A percentile compares a stretch with the other conserved stretches of the same genome.
Evolutionary conservation across 768 basidiomycete species (phyloP).

Genomic region (Tulasnella sp.): DNA sequence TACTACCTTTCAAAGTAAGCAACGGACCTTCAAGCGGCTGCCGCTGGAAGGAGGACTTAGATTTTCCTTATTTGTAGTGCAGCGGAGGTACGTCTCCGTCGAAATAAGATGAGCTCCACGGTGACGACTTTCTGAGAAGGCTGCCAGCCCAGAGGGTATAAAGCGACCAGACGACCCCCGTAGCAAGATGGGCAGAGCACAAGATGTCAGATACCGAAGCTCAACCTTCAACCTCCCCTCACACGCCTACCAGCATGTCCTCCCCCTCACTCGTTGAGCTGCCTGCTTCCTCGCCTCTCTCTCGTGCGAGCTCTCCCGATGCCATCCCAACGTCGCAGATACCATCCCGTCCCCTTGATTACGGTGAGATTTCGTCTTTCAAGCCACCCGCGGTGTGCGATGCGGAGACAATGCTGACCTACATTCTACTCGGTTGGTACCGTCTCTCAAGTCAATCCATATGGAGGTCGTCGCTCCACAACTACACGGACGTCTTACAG

Average conservation of each 20-base stretch:
- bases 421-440: background rate
- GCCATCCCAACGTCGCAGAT: background rate
- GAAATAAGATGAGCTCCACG: background rate
- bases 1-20: background rate
- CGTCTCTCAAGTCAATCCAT: background rate
- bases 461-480: background rate
- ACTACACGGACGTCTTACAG: background rate
- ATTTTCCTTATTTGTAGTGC: background rate
- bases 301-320: background rate
- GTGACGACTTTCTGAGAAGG: background rate
- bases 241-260: background rate
- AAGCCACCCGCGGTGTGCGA: no score
- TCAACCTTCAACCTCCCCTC: background rate
- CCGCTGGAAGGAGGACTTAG: background rate
- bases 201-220: background rate
- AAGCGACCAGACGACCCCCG: background rate
- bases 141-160: background rate
- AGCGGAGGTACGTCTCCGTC: background rate
- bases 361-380: background rate
- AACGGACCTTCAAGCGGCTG: background rate
- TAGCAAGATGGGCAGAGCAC: background rate
- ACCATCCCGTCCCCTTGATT: background rate
- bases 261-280: constrained; percentile 8
- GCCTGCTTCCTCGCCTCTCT: background rate
- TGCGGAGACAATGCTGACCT: background rate